phyloP scores from a whole-genome alignment of 2,329 filamentous ascomycete genomes.

The Dothistroma septosporum region DNA sequence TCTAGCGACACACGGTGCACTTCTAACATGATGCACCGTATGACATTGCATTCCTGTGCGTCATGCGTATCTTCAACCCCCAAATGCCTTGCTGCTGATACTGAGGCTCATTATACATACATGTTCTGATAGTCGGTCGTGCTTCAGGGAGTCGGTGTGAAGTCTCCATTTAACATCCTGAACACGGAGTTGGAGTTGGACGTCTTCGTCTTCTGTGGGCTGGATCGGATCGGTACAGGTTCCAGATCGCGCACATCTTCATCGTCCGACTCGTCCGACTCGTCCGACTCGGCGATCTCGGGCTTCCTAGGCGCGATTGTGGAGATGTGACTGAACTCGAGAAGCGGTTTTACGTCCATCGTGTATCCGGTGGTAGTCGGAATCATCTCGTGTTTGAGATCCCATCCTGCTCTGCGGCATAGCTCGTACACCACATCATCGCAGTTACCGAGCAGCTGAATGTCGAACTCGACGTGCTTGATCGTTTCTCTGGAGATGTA shows the following conservation, averaged over 20 bases:
- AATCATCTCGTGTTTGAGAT: slow-evolving; percentile 74
- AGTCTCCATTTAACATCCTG: neutral
- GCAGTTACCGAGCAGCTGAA: slow-evolving; percentile 92
- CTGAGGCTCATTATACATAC: neutral
- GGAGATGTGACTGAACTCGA: slow-evolving; percentile 11
- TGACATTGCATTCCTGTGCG: neutral
- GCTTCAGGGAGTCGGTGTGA: neutral
- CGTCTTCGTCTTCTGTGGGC: neutral
- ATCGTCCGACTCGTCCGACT: neutral
- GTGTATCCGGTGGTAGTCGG: slow-evolving; percentile 48
- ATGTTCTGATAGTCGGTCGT: neutral
- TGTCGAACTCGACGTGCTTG: slow-evolving; percentile 88
- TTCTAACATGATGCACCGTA: neutral
- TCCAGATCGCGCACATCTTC: neutral
- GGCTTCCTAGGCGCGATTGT: slow-evolving; percentile 5
- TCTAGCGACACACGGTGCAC: neutral
- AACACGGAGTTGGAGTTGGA: neutral
- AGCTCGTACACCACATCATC: slow-evolving; percentile 86
- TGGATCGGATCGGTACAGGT: neutral
- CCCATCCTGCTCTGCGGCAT: slow-evolving; percentile 76
- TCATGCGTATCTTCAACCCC: neutral
- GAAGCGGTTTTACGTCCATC: slow-evolving; percentile 14
- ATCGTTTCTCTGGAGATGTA: slow-evolving; percentile 57
- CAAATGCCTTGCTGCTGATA: neutral
- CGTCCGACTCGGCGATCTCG: neutral